Evolutionary conservation across 228 moss, liverwort and hornwort species (phyloP), one percentile per base, ranked within the genome.

Genomic region (Sphagnum magellanicum): DNA sequence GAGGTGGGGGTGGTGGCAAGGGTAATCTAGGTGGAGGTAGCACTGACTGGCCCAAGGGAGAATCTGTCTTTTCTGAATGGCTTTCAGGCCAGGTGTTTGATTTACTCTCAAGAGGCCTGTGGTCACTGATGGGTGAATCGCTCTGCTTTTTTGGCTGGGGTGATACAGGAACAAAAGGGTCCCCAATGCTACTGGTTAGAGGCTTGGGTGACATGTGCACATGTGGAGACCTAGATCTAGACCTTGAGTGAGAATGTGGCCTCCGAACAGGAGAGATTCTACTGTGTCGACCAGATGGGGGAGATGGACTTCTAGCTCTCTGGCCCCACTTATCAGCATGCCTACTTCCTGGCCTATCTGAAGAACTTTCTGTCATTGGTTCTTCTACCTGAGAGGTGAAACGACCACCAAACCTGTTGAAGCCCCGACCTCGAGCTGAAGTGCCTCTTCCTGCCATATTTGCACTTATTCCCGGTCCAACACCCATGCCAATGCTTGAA

Each of bases 21-120:
- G 91, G 97, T 47, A 98, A 76, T 75, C 90, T 98, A 47, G 90
- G 91, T 48, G 93, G 97, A 12, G 86, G 85, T 16, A 85, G 91
- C 53, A 89, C 87, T 70, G 78, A 76, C 47, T 76, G 84, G 9
- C 75, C 76, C 12, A 78, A 73, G 61, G 86, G 32, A 5, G 79
- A 77, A 48, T 87, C 92, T 0, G 61, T 48, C 65, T 85, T 87
- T 60, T 73, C 83, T 49, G 66, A 61, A 55, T 48, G 49, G 5
- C 69, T 62, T 74, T 81, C 68, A 17, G 70, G 53, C 76, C 88
- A 75, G 66, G 48, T 67, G 78, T 92, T 83, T 49, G 9, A 46
- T 74, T 12, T 8, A 55, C 3, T 8, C 55, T 55, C 55, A 8
- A 55, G 12, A 8, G 55, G 12, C 12, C 64, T 79, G 17, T 73